These are phyloP conservation scores for Plasmodium vinckei DNA, from an alignment of 169 alveolate genomes.

Conservation along the genomic window DNA sequence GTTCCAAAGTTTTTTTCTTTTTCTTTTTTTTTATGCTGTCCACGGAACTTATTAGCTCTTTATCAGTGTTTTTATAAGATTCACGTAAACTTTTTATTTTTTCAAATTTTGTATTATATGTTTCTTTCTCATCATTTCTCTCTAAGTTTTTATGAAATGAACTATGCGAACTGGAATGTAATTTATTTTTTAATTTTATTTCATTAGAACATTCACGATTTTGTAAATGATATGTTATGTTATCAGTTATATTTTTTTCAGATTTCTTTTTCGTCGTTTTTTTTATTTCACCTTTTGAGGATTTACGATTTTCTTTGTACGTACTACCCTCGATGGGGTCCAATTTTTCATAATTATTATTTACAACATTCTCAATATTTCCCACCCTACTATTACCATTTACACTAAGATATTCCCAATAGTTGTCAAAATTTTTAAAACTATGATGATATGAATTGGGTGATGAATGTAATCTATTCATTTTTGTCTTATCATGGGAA, in stretches of 20 bases:
- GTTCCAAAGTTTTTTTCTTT: conserved; percentile 6
- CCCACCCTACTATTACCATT: background rate
- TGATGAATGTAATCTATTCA: background rate
- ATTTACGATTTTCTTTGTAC: background rate
- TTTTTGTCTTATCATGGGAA: background rate
- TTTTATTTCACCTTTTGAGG: background rate
- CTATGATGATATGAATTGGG: background rate
- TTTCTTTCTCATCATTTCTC: background rate
- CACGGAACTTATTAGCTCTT: conserved; percentile 19
- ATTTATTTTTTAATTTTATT: conserved; percentile 1
- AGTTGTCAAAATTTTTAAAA: background rate
- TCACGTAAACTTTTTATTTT: conserved; percentile 49
- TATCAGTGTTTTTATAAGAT: conserved; percentile 40
- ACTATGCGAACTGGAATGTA: background rate
- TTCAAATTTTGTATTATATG: conserved; percentile 16
- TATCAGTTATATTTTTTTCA: too few species aligned
- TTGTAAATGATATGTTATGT: too few species aligned
- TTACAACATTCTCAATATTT: background rate
- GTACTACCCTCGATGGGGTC: background rate
- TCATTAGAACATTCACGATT: background rate
- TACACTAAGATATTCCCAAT: background rate
- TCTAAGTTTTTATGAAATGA: background rate
- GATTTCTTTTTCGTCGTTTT: too few species aligned
- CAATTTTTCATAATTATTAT: background rate
- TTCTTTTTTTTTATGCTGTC: conserved; percentile 16